Evolutionary conservation across 2,329 filamentous ascomycete genomes (phyloP).

Genomic region (Daldinia eschscholtzii): DNA sequence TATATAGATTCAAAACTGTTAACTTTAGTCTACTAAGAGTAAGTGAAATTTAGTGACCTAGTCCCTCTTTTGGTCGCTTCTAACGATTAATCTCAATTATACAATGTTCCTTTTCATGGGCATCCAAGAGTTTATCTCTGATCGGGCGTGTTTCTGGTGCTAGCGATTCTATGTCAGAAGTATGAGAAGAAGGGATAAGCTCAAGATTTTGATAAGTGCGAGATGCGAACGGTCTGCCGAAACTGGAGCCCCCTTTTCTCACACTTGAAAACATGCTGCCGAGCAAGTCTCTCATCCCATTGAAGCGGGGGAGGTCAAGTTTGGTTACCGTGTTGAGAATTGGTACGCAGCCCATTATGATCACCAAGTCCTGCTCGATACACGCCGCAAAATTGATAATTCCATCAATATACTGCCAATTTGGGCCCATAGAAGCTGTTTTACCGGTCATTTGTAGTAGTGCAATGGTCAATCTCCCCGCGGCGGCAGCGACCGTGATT

Average conservation of each 20-base stretch:
- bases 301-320: neutral
- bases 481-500: neutral
- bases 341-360: conserved; percentile 3
- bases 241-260: neutral
- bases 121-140: no score
- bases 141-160: neutral
- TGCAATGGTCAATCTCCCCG: neutral
- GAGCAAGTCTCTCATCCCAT: neutral
- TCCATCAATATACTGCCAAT: neutral
- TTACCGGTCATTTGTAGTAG: neutral
- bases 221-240: neutral
- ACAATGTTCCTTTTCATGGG: no score
- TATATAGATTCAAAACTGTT: no score
- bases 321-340: neutral
- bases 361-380: neutral
- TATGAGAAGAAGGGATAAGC: neutral
- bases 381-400: neutral
- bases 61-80: no score
- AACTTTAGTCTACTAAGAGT: no score
- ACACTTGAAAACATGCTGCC: neutral
- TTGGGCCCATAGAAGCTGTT: neutral
- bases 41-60: no score
- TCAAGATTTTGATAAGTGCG: neutral
- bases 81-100: no score
- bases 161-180: neutral